Percentiles rank a stretch among this genome's conserved stretches.
Evolutionary conservation across 768 basidiomycete genomes (phyloP).

Genomic region (Leccinum subgranulosum): DNA sequence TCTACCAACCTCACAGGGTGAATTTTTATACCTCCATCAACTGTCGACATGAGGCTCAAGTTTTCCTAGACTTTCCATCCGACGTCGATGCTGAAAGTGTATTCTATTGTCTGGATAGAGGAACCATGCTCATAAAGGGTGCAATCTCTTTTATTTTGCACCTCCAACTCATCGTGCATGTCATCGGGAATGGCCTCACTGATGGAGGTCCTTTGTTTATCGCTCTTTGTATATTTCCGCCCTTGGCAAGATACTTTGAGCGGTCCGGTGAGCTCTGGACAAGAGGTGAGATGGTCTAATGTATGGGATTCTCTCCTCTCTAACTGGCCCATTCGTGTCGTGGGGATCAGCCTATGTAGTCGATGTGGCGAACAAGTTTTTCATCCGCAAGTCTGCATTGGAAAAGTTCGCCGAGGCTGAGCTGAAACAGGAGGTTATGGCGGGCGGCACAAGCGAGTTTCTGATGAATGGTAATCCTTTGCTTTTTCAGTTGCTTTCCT

Average conservation of each 20-base stretch:
- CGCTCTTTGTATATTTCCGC: constrained; percentile 17
- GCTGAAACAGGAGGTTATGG: constrained; percentile 23
- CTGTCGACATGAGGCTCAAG: background rate
- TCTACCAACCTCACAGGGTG: constrained; percentile 24
- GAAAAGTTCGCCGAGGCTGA: constrained; percentile 1
- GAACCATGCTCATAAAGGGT: constrained; percentile 6
- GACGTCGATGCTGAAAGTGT: background rate
- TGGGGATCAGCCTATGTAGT: constrained; percentile 17
- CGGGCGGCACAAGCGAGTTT: constrained; percentile 15
- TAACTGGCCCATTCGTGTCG: background rate
- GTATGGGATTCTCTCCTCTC: background rate
- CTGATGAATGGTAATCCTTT: constrained; percentile 12
- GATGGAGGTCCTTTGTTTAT: constrained; percentile 23
- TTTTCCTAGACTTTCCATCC: constrained; percentile 5
- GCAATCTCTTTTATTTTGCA: constrained; percentile 22
- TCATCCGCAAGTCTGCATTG: constrained; percentile 21
- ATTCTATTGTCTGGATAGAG: constrained; percentile 9
- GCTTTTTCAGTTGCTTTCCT: background rate
- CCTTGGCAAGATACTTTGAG: background rate
- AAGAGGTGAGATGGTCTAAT: constrained; percentile 10
- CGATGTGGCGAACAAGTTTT: constrained; percentile 14
- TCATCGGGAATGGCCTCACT: constrained; percentile 14
- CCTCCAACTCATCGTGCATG: constrained; percentile 15
- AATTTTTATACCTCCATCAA: background rate
- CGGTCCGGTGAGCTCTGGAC: constrained; percentile 14